Percentiles rank a stretch among this genome's conserved stretches.
phyloP scores from a whole-genome alignment of 1,284 basidiomycete genomes.

The Erythrobasidium hasegawianum region DNA sequence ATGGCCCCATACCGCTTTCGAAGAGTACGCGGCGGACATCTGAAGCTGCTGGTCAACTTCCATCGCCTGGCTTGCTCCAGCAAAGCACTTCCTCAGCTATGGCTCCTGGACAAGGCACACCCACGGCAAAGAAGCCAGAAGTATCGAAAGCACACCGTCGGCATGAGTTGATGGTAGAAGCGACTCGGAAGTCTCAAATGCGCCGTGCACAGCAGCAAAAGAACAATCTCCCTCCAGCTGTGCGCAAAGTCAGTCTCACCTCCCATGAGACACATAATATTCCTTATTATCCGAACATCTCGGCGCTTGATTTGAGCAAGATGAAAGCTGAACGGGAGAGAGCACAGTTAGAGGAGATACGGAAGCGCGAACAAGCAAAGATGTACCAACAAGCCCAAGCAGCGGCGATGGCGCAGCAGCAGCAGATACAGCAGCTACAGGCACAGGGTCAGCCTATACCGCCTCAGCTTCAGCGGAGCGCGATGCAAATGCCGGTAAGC shows the following conservation, averaged over 20 bases:
- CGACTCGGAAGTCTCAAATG: constrained; percentile 70
- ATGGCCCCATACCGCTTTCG: background rate
- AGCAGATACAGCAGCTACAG: constrained; percentile 34
- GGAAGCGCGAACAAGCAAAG: constrained; percentile 42
- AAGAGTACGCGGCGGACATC: too few relatives aligned
- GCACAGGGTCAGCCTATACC: constrained; percentile 24
- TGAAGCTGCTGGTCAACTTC: constrained; percentile 30
- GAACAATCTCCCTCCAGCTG: constrained; percentile 45
- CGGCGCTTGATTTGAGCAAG: constrained; percentile 40
- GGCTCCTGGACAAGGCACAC: constrained; percentile 6
- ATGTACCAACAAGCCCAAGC: constrained; percentile 43
- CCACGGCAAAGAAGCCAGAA: background rate
- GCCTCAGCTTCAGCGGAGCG: constrained; percentile 5
- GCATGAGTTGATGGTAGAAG: constrained; percentile 70
- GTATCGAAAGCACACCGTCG: constrained; percentile 54
- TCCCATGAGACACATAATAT: constrained; percentile 46
- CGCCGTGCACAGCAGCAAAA: constrained; percentile 66
- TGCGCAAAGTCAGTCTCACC: constrained; percentile 42
- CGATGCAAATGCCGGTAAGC: background rate
- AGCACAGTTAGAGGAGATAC: constrained; percentile 29
- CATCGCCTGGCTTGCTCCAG: constrained; percentile 23
- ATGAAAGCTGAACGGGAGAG: constrained; percentile 42
- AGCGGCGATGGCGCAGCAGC: constrained; percentile 34
- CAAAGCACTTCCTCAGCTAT: constrained; percentile 4
- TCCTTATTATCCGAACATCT: constrained; percentile 38